Evolutionary conservation across 2,329 filamentous ascomycete species (phyloP).

Genomic region (Pezicula carpinea): DNA sequence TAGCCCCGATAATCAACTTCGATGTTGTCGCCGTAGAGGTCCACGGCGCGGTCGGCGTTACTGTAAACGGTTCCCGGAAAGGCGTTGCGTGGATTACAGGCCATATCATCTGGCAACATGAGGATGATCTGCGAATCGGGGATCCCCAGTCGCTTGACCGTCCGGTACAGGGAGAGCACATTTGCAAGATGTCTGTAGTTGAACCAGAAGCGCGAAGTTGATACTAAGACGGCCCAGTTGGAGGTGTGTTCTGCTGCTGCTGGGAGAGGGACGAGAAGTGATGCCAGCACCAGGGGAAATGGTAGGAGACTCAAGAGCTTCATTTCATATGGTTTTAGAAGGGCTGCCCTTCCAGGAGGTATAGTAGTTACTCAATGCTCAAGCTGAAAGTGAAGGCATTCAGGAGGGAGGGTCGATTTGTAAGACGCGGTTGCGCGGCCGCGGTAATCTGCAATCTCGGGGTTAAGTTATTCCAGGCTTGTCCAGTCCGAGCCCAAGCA

Average conservation of each 20-base stretch:
- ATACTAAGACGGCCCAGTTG: conserved; percentile 99
- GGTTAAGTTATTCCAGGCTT: no score
- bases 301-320: conserved; percentile 39
- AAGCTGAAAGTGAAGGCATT: neutral
- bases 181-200: conserved; percentile 99
- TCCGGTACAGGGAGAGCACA: conserved; percentile 94
- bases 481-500: no score
- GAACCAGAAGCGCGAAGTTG: conserved; percentile 99
- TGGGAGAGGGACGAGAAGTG: conserved; percentile 38
- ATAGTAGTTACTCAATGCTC: neutral
- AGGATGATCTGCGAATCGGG: conserved; percentile 98
- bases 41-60: conserved; percentile 91
- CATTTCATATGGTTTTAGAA: conserved; percentile 34
- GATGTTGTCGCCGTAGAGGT: conserved; percentile 97
- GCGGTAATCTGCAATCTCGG: no score
- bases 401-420: neutral
- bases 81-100: conserved; percentile 96
- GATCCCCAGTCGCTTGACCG: conserved; percentile 95
- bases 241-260: conserved; percentile 75
- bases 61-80: conserved; percentile 98
- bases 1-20: conserved; percentile 98
- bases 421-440: no score
- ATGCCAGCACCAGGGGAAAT: conserved; percentile 40
- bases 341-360: neutral
- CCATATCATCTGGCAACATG: conserved; percentile 99